Evolutionary conservation across 768 basidiomycete genomes (phyloP).

Genomic region (Kwoniella mangroviensis): DNA sequence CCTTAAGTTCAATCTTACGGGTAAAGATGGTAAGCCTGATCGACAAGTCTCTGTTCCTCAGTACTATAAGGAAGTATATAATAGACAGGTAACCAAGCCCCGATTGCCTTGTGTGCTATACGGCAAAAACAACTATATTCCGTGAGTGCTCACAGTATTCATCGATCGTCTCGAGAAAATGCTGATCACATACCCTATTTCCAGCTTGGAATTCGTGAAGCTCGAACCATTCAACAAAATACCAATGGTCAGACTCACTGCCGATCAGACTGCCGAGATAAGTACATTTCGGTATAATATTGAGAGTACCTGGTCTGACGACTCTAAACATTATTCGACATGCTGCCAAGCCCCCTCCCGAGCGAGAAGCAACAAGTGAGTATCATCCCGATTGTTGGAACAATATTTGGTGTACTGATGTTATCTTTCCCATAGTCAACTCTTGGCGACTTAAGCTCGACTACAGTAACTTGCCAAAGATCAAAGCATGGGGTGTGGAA

Average conservation of each 20-base stretch:
- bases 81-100: slow-evolving; percentile 48
- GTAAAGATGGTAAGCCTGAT: slow-evolving; percentile 46
- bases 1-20: slow-evolving; percentile 47
- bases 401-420: neutral
- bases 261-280: slow-evolving; percentile 47
- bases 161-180: too few species aligned
- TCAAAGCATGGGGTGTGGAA: slow-evolving; percentile 55
- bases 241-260: slow-evolving; percentile 42
- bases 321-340: slow-evolving; percentile 53
- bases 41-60: slow-evolving; percentile 40
- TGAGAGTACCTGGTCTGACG: slow-evolving; percentile 19
- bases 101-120: slow-evolving; percentile 50
- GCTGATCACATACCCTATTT: too few species aligned
- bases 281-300: slow-evolving; percentile 1
- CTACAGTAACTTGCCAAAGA: slow-evolving; percentile 49
- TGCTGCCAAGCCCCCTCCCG: slow-evolving; percentile 52
- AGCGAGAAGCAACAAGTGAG: slow-evolving; percentile 43
- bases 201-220: slow-evolving; percentile 48
- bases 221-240: slow-evolving; percentile 51
- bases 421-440: slow-evolving; percentile 33
- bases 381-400: neutral
- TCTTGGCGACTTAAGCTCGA: slow-evolving; percentile 50
- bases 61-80: slow-evolving; percentile 53
- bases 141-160: slow-evolving; percentile 42
- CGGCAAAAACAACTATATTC: slow-evolving; percentile 52